Conservation (phyloP, 139 green algal species). For the Parachlorella kessleri region DNA sequence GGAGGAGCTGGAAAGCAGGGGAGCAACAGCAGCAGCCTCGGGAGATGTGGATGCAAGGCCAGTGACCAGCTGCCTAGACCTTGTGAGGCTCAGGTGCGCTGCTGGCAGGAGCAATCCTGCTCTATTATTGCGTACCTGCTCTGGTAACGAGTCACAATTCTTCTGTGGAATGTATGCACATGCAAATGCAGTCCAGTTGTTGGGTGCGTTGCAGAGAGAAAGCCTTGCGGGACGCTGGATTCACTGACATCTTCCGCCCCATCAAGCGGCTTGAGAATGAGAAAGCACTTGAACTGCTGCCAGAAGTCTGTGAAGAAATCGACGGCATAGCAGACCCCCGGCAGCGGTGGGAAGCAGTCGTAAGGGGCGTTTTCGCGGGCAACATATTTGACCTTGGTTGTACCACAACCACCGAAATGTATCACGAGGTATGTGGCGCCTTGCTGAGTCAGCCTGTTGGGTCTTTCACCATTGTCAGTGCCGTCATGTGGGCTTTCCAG, state of each 20-base stretch:
- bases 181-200: too few relatives aligned
- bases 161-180: too few relatives aligned
- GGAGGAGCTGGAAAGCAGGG: background rate
- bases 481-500: too few relatives aligned
- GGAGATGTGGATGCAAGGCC: too few relatives aligned
- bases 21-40: too few relatives aligned
- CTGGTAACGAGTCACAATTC: too few relatives aligned
- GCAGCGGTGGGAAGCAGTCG: conserved; percentile 46
- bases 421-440: conserved; percentile 25
- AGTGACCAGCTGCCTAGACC: background rate
- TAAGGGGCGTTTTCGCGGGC: conserved; percentile 72
- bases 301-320: conserved; percentile 36
- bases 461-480: too few relatives aligned
- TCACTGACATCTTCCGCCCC: conserved; percentile 68
- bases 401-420: conserved; percentile 48
- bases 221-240: conserved; percentile 58
- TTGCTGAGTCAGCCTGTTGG: too few relatives aligned
- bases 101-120: background rate
- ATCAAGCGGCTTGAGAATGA: conserved; percentile 81
- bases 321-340: conserved; percentile 23
- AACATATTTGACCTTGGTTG: conserved; percentile 95
- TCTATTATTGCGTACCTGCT: too few relatives aligned
- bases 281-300: conserved; percentile 66
- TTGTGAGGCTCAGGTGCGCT: background rate
- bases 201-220: conserved; percentile 58